phyloP scores from a whole-genome alignment of 2,329 filamentous ascomycete genomes.

The Triangularia verruculosa region DNA sequence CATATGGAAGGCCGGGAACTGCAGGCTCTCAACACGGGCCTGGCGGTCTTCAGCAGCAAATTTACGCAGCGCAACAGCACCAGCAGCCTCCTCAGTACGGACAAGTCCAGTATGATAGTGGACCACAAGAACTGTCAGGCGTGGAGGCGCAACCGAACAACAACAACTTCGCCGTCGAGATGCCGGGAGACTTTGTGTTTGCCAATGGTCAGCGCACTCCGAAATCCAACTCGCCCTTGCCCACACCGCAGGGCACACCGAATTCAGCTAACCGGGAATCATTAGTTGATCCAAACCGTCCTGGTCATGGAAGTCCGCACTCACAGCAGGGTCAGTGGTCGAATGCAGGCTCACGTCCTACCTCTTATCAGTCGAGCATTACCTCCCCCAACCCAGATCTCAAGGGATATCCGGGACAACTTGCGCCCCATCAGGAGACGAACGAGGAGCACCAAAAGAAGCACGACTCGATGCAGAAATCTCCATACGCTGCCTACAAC shows the following conservation, averaged over 20 bases:
- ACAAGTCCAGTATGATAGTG: constrained; percentile 20
- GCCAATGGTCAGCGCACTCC: constrained; percentile 28
- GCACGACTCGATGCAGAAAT: constrained; percentile 26
- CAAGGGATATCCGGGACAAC: constrained; percentile 41
- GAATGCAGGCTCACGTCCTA: constrained; percentile 32
- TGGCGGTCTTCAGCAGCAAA: constrained; percentile 10
- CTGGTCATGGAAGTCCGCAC: not conserved
- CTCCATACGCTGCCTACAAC: constrained; percentile 35
- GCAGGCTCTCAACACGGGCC: constrained; percentile 31
- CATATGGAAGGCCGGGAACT: constrained; percentile 33
- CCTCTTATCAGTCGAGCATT: constrained; percentile 37
- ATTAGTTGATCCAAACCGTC: constrained; percentile 20
- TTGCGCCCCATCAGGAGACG: constrained; percentile 48
- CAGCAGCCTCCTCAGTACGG: constrained; percentile 28
- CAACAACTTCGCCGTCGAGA: constrained; percentile 34
- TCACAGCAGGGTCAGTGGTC: constrained; percentile 41
- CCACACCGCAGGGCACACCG: constrained; percentile 6
- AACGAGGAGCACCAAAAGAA: constrained; percentile 40
- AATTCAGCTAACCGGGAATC: constrained; percentile 31
- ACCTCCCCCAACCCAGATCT: constrained; percentile 41
- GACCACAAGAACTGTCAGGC: constrained; percentile 40
- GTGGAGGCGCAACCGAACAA: constrained; percentile 16
- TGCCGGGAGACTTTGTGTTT: constrained; percentile 49
- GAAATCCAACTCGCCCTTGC: constrained; percentile 33
- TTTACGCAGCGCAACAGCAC: not conserved